Evolutionary conservation across 768 basidiomycete genomes (phyloP), one percentile per base, ranked within the genome.

Genomic region (Termitomyces sp.): DNA sequence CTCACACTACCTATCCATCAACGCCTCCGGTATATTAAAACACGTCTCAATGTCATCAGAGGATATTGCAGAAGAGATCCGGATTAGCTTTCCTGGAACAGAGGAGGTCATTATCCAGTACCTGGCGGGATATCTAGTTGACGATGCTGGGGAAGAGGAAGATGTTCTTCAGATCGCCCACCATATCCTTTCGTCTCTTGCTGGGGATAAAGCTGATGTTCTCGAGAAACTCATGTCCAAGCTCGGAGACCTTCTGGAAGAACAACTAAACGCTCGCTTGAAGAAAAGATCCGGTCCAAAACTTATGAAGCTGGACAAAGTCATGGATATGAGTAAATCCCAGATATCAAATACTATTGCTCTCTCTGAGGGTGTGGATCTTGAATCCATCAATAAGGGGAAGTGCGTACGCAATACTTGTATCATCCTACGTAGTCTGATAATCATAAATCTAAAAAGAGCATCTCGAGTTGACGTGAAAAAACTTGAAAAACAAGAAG

Each of bases 401-500:
- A 94, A 94, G 90, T 92, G 76, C 69, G 71, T 75, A 30, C 30
- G 40, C 46, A 60, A 43, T 28, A 48, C 46, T 38, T 52, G 20
- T 46, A 53, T 59, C 35, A 7, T 35, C 54, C n/a, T 33, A 54
- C 52, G 55, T 59, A 60, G 59, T 63, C 52, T 66, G 57, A 59
- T 55, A 50, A 36, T 44, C 52, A 52, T 38, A 51, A n/a, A 32
- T 56, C 40, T 58, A 28, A 70, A 16, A 38, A 92, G 94, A 73
- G 91, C 90, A 35, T 92, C 92, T 38, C 86, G 89, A 30, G 94
- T 97, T 48, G 94, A 97, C 74, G 83, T 97, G 59, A 96, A 94
- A 73, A 95, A 95, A 66, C 83, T 97, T 9, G 94, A 96, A 74
- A 96, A 97, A 72, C 91, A 94, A 65, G 97, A 99, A 72, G 93